Evolutionary conservation across 2,329 filamentous ascomycete species (phyloP).

Genomic region (Raffaelea deltoideospora): DNA sequence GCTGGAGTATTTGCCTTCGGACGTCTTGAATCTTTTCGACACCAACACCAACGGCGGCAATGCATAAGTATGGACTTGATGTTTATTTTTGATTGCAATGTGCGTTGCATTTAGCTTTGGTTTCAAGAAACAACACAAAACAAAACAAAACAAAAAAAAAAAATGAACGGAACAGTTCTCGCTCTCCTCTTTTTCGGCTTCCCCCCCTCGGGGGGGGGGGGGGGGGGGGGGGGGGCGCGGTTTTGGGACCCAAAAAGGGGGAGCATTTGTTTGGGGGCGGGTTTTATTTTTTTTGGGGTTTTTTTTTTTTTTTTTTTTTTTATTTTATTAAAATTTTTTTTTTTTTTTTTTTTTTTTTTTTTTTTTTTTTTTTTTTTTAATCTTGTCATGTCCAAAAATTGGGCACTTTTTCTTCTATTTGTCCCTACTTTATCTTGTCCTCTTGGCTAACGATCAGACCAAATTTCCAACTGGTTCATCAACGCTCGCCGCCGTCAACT

Average conservation of each 20-base stretch:
- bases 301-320: neutral
- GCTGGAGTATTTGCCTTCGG: slow-evolving; percentile 57
- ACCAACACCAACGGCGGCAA: slow-evolving; percentile 4
- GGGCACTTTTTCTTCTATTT: neutral
- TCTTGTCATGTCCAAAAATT: neutral
- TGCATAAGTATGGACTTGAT: neutral
- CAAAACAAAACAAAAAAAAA: too few relatives aligned
- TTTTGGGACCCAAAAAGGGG: too few relatives aligned
- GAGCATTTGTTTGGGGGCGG: too few relatives aligned
- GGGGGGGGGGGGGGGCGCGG: too few relatives aligned
- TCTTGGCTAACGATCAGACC: slow-evolving; percentile 27
- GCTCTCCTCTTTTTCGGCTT: neutral
- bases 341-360: neutral
- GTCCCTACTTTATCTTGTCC: slow-evolving; percentile 1
- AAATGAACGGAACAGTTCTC: too few relatives aligned
- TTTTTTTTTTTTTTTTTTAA: neutral
- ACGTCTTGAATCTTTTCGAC: slow-evolving; percentile 44
- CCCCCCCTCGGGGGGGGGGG: neutral
- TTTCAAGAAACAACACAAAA: too few relatives aligned
- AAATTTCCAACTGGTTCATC: slow-evolving; percentile 72
- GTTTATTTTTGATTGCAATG: neutral
- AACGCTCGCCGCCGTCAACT: slow-evolving; percentile 56
- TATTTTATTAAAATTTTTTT: neutral
- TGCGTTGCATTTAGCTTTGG: neutral
- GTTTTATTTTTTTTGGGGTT: neutral